Base-by-base conservation (phyloP, 495 filamentous ascomycete species). In the Ascodesmis nigricans region DNA sequence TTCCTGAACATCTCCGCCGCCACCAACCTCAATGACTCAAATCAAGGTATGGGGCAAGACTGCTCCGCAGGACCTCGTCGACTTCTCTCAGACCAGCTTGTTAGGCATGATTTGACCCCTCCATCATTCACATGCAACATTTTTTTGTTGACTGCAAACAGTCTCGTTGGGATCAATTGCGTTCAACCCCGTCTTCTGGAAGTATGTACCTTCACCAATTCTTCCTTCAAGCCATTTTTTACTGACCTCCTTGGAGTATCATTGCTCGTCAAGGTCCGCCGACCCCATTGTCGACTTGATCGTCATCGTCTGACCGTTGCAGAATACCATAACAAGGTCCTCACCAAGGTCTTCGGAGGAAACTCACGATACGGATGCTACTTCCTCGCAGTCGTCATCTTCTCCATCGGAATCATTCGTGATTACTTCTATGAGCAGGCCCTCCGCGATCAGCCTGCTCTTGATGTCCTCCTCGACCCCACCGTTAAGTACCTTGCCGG, bases 241-340 rank as follows among this genome's bases (percentile, higher is more conserved):
- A 35, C 31, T 26, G 22, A 28, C 18, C 25, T 21, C 11, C 31
- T 28, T 46, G n/a, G n/a, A 76, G 73, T 49, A 67, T 68, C 39
- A 62, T 71, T 29, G 73, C 73, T 30, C 63, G 71, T 42, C 63
- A 68, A 74, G 72, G 72, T 75, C 55, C 43, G 52, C 38, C 40
- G 10, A 6, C 7, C 36, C 20, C 8, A 41, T 22, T 35, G 15
- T 26, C 26, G 13, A 20, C 2, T 19, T 25, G 6, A 25, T 25
- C n/a, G 6, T 25, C 23, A n/a, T 25, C 23, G 13, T 21, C 40
- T 20, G n/a, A 19, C 16, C 27, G 24, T 16, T 5, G 33, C 35
- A 90, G 87, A 97, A 58, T 92, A 97, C 60, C 77, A 74, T 58
- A 78, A 73, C 54, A 78, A 78, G 55, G 64, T 75, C 55, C 64